Evolutionary conservation across 2,329 filamentous ascomycete species (phyloP), one percentile per base, ranked within the genome.

Genomic region (Alternaria tenuissima): DNA sequence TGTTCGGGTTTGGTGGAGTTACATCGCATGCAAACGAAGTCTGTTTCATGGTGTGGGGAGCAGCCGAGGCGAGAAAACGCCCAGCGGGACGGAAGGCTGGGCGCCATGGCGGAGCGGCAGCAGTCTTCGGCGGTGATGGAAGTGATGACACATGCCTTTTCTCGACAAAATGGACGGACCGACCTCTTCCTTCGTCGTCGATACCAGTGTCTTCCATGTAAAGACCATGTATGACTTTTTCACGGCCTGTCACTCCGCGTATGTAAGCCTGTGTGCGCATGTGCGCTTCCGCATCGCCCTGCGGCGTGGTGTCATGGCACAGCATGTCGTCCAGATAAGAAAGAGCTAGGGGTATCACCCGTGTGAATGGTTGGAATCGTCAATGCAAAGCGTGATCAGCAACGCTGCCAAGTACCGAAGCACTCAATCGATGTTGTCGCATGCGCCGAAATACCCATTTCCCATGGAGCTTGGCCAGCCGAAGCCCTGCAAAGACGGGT

Each of bases 321-420:
- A 57, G 42, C 39, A 39, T 22, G 54, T 59, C 46, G 52, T 65
- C 43, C 51, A 59, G 65, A 69, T 69, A 69, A 69, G 63, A 60
- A 55, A 43, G 34, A 60, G 47, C 55, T 53, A 59, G 57, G 55
- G 42, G 46, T 20, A 24, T 26, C 46, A 26, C 53, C 28, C 51
- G 49, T 34, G 44, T 59, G 53, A 61, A 61, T 64, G 57, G 58
- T 54, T 59, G 51, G 32, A 46, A 30, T 30, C 36, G 14, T 36
- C 49, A 36, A 55, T 30, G 34, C 43, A n/a, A 32, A 52, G 41
- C 64, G 54, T 42, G 67, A 71, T 71, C 70, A 52, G 46, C 66
- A 34, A 30, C 34, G 30, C 39, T 56, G 73, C 72, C 72, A 72
- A 75, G 73, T 62, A 46, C 18, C 62, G 64, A 72, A 69, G 69